Base-by-base conservation (phyloP, 306 rosid genomes). In the Fragaria iinumae region DNA sequence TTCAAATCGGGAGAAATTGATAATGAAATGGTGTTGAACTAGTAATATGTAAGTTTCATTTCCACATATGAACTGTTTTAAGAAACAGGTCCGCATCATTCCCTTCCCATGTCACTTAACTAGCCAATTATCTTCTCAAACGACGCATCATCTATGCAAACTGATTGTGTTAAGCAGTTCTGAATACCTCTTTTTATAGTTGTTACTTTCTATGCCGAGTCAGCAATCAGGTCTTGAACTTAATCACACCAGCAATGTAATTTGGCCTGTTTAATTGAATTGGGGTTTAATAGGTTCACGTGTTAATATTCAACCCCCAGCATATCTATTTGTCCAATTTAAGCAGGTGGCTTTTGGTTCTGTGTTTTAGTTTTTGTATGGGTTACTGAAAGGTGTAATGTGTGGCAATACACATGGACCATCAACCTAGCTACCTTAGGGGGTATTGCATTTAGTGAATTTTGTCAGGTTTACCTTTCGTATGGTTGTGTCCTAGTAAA, bases 261-360 rank as follows among this genome's bases (percentile, higher is more conserved):
- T 64, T 64, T 47, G 41, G 18, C 23, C 39, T 14, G 53, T 56
- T 55, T 39, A n/a, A 49, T 38, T 23, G 41, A 38, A 12, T 34
- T 56, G 67, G 23, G 41, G 21, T 56, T 23, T 20, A 14, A 14
- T 18, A 39, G 41, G 68, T 56, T 57, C 77, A 8, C 2, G 53
- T 32, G 36, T 32, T 32, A 39, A 39, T 39, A 32, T 39, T 6
- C 9, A 6, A 39, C 43, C 43, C 8, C 8, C 43, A 39, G 3
- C 48, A 44, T 44, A 44, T 4, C 48, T 44, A 10, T 44, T 1
- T 44, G 3, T 72, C 65, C 65, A 72, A 11, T 50, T 29, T 29
- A 7, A 29, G 75, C 52, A n/a, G 75, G 64, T 53, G 65, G 50
- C 76, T 34, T 39, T 39, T 73, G 41, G 41, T 39, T 9, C 21